These are phyloP conservation scores for Sordariomycetes sp. DNA, from an alignment of 2,329 filamentous ascomycete species.

Conservation along the genomic window DNA sequence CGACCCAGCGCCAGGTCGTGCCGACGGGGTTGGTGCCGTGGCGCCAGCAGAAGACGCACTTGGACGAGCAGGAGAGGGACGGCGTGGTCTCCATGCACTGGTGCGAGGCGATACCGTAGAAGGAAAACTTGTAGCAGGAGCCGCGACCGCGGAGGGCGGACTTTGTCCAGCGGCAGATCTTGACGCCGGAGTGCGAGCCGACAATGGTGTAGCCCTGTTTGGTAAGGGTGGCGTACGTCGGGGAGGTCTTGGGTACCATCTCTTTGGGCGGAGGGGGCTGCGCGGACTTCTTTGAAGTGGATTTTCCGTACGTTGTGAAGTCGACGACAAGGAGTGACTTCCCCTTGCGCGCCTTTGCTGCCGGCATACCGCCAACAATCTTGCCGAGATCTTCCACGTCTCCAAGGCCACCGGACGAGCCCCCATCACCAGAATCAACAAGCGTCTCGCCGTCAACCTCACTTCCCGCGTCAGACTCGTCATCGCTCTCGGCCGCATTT, in stretches of 20 bases:
- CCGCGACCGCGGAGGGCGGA: constrained; percentile 86
- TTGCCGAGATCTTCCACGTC: constrained; percentile 79
- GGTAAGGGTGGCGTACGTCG: constrained; percentile 78
- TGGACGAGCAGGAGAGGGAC: constrained; percentile 91
- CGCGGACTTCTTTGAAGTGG: constrained; percentile 25
- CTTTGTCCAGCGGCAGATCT: constrained; percentile 98
- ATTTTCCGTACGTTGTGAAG: constrained; percentile 63
- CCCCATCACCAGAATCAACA: neutral
- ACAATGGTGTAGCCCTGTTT: constrained; percentile 97
- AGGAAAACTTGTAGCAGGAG: constrained; percentile 95
- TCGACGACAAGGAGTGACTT: constrained; percentile 62
- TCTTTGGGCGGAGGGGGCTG: constrained; percentile 54
- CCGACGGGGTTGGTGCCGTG: constrained; percentile 96
- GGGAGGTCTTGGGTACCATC: constrained; percentile 88
- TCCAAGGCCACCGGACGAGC: constrained; percentile 37
- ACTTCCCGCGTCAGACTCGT: constrained; percentile 36
- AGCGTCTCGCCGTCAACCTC: constrained; percentile 23
- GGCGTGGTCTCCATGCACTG: constrained; percentile 98
- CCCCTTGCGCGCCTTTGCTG: constrained; percentile 15
- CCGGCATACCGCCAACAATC: constrained; percentile 37
- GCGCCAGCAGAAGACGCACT: constrained; percentile 98
- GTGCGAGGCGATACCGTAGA: constrained; percentile 94
- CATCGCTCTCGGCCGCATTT: constrained; percentile 73
- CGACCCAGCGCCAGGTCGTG: constrained; percentile 93
- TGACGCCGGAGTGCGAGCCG: constrained; percentile 89